Percentiles rank a stretch among this genome's conserved stretches.
phyloP scores from a whole-genome alignment of 768 basidiomycete species.

The Suillus bovinus region DNA sequence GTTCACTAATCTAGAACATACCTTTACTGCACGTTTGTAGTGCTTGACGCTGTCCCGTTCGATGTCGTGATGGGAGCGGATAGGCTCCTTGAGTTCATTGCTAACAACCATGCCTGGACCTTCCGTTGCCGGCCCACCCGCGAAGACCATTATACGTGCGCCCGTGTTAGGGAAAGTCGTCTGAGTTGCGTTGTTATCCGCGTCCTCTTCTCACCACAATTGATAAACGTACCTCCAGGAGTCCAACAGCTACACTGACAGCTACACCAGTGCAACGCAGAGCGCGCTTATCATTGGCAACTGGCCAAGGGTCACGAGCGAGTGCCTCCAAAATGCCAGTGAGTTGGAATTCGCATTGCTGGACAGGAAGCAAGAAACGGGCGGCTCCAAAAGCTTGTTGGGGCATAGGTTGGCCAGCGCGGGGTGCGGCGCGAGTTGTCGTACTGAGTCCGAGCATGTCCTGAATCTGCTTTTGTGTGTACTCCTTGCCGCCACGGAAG shows the following conservation, averaged over 20 bases:
- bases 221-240: slow-evolving; percentile 67
- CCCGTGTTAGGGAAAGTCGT: slow-evolving; percentile 95
- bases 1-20: slow-evolving; percentile 31
- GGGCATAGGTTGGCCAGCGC: slow-evolving; percentile 81
- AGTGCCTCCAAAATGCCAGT: slow-evolving; percentile 90
- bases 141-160: slow-evolving; percentile 92
- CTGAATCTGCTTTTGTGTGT: slow-evolving; percentile 93
- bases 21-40: slow-evolving; percentile 96
- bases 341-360: slow-evolving; percentile 94
- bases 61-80: slow-evolving; percentile 98
- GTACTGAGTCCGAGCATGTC: slow-evolving; percentile 86
- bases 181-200: slow-evolving; percentile 27
- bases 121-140: slow-evolving; percentile 94
- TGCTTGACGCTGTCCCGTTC: slow-evolving; percentile 96
- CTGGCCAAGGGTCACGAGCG: slow-evolving; percentile 94
- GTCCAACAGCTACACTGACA: slow-evolving; percentile 86
- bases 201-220: background rate
- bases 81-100: slow-evolving; percentile 94
- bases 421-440: slow-evolving; percentile 79
- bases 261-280: slow-evolving; percentile 96
- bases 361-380: slow-evolving; percentile 88
- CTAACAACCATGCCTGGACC: slow-evolving; percentile 97
- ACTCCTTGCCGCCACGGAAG: slow-evolving; percentile 98
- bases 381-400: slow-evolving; percentile 82
- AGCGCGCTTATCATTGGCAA: slow-evolving; percentile 91